These are phyloP conservation scores for Aspergillus sp. DNA, from an alignment of 2,329 filamentous ascomycete genomes.

Conservation along the genomic window DNA sequence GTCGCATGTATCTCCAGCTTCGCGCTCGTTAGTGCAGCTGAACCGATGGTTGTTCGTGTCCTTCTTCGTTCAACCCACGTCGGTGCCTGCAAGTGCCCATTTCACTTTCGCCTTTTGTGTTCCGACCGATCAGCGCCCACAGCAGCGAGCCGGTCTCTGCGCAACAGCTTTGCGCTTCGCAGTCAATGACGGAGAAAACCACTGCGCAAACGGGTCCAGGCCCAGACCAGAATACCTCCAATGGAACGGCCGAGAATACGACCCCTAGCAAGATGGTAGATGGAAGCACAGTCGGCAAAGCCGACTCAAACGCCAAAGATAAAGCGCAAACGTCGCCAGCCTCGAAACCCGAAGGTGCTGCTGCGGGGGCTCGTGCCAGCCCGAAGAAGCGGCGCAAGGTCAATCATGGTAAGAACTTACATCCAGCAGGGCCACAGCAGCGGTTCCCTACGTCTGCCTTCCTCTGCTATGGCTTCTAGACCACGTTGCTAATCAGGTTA, in stretches of 20 bases:
- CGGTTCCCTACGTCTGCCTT: constrained; percentile 14
- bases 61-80: constrained; percentile 2
- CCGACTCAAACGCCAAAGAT: constrained; percentile 32
- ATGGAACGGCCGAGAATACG: constrained; percentile 27
- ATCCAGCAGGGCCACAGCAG: constrained; percentile 27
- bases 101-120: constrained; percentile 21
- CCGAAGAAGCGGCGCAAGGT: constrained; percentile 86
- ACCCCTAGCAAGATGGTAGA: constrained; percentile 19
- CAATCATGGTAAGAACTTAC: constrained; percentile 70
- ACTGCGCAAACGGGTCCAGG: constrained; percentile 22
- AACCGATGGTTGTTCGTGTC: constrained; percentile 6
- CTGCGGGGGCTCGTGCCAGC: constrained; percentile 47
- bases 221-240: constrained; percentile 29
- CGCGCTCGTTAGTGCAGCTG: constrained; percentile 10
- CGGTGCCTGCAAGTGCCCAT: constrained; percentile 32
- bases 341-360: constrained; percentile 34
- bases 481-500: constrained; percentile 25
- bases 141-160: constrained; percentile 21
- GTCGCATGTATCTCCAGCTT: constrained; percentile 16
- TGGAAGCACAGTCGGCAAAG: constrained; percentile 22
- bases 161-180: constrained; percentile 24
- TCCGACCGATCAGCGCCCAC: constrained; percentile 14
- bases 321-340: constrained; percentile 24
- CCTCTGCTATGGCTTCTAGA: constrained; percentile 16
- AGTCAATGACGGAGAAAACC: constrained; percentile 33